These are phyloP conservation scores for Irpex sp. DNA, from an alignment of 1,284 basidiomycete genomes.

Conservation along the genomic window DNA sequence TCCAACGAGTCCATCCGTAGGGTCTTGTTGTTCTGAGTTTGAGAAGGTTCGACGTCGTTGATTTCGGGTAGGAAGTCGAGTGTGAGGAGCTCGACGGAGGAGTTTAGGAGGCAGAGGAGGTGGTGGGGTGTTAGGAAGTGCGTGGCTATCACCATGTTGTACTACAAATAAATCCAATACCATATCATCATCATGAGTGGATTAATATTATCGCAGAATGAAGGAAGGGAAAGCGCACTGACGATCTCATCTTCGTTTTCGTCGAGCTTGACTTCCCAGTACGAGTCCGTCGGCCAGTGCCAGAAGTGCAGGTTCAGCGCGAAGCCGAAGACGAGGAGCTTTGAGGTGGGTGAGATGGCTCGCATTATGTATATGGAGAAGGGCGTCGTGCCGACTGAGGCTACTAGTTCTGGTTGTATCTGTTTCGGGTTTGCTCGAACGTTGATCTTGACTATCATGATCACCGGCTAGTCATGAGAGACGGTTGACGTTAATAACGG, in stretches of 20 bases:
- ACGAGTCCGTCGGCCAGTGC: constrained; percentile 23
- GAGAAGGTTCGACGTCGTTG: constrained; percentile 6
- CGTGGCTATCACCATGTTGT: constrained; percentile 42
- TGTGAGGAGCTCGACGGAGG: constrained; percentile 44
- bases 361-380: constrained; percentile 24
- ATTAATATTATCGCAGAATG: too few relatives aligned
- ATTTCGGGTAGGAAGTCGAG: constrained; percentile 13
- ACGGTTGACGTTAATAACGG: not conserved
- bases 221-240: constrained; percentile 4
- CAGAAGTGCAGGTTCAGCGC: constrained; percentile 27
- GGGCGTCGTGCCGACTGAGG: not conserved
- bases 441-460: constrained; percentile 1
- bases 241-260: constrained; percentile 27
- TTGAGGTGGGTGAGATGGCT: constrained; percentile 26
- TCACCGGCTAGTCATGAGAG: not conserved
- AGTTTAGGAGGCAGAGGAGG: constrained; percentile 43
- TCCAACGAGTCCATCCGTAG: not conserved
- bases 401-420: not conserved
- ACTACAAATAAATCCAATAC: constrained; percentile 27
- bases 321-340: constrained; percentile 28
- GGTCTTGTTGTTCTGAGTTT: constrained; percentile 10
- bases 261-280: constrained; percentile 17
- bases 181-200: too few relatives aligned
- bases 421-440: not conserved
- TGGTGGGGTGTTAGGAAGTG: constrained; percentile 41